Evolutionary conservation across 1,284 basidiomycete genomes (phyloP), one percentile per base, ranked within the genome.

Genomic region (Rhodotorula sp.): DNA sequence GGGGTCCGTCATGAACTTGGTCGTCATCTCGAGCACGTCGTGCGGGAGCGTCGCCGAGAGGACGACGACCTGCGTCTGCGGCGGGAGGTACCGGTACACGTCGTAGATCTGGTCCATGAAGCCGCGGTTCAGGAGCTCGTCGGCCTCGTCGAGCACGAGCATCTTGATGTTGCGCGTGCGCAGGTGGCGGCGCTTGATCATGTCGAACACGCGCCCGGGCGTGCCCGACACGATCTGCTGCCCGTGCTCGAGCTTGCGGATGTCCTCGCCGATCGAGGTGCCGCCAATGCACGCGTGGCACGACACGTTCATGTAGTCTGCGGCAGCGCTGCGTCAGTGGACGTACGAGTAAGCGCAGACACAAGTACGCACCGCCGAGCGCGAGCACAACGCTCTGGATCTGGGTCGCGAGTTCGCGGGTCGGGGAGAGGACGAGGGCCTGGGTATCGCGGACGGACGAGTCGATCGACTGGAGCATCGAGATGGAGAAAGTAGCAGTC

Each of bases 31-130:
- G 80, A 99, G 84, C 41, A 99, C 96, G 81, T 99, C 97, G 80
- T 97, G 93, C 1, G 96, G 96, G 60, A 99, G 85, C 10, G 96
- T 99, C 34, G 96, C 95, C 77, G 92, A 96, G 73, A 99, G 87
- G 48, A 98, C 87, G 48, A 98, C 95, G 60, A 99, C 97, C 66
- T 74, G 73, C 3, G 97, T 99, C 57, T 94, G 94, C 10, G 96
- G 96, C 27, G 97, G 97, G 42, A 99, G 90, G 83, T 97, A 97
- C 70, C 95, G 92, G 84, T 97, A 99, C 65, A 99, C 92, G 83
- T 99, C 96, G 85, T 99, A 99, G 80, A 99, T 99, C 83, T 99
- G 97, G 82, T 99, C 97, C 84, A 97, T 97, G 90, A 99, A 99
- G 34, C 96, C 97, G 84, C 95, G 94, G 86, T 96, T 97, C 75